Conservation (phyloP, 352 stramenopile genomes). For the Phytophthora colocasiae region DNA sequence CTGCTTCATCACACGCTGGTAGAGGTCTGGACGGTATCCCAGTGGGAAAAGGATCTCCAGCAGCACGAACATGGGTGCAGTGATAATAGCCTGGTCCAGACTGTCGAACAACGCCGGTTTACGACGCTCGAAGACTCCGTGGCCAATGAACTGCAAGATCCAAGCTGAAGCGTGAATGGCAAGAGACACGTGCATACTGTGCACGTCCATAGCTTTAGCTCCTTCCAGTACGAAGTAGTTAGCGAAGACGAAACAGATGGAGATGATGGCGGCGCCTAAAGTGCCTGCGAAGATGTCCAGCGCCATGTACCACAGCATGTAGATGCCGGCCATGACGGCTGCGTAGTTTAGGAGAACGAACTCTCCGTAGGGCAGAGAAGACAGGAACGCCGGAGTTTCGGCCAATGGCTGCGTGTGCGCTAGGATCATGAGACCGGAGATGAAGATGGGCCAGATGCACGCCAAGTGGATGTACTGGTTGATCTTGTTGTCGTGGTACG, state of each 20-base stretch:
- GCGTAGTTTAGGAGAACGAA: conserved; percentile 75
- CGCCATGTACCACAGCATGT: conserved; percentile 87
- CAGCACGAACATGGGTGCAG: conserved; percentile 90
- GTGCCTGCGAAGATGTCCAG: conserved; percentile 69
- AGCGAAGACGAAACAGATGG: conserved; percentile 56
- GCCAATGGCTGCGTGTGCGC: conserved; percentile 55
- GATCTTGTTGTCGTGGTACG: conserved; percentile 84
- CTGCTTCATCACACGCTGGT: conserved; percentile 66
- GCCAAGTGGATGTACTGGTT: conserved; percentile 89
- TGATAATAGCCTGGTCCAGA: conserved; percentile 84
- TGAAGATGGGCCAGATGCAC: conserved; percentile 91
- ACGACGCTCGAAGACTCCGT: conserved; percentile 86
- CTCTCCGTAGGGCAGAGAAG: conserved; percentile 46
- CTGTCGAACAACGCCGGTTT: conserved; percentile 89
- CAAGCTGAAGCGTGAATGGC: conserved; percentile 67
- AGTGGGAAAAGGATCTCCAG: conserved; percentile 84
- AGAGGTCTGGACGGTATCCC: conserved; percentile 80
- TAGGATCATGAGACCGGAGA: conserved; percentile 78
- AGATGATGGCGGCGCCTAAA: conserved; percentile 64
- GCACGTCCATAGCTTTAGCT: conserved; percentile 40
- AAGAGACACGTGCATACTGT: conserved; percentile 70
- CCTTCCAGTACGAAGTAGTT: conserved; percentile 66
- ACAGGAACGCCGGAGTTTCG: conserved; percentile 36
- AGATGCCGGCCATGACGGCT: conserved; percentile 63
- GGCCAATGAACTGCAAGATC: conserved; percentile 86